A percentile compares a stretch with the other conserved stretches of the same genome.
Conservation (phyloP, 768 basidiomycete genomes). For the Coprinellus micaceus region DNA sequence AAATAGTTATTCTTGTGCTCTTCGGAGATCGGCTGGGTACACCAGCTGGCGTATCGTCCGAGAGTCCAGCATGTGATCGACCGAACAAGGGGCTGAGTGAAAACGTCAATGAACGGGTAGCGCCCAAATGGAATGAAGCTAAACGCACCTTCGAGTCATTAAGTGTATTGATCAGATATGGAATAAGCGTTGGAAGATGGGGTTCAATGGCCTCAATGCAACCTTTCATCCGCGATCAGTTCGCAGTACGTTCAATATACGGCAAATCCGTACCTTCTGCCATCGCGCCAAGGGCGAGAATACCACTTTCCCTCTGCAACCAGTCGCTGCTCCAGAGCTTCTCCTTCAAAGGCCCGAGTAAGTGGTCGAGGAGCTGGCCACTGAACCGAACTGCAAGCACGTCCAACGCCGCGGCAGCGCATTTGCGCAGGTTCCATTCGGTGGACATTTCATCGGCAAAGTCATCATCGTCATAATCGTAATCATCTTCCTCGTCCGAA, state of each 20-base stretch:
- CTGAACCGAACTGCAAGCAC: constrained; percentile 93
- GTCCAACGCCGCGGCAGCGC: constrained; percentile 95
- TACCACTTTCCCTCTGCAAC: constrained; percentile 93
- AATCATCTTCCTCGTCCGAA: constrained; percentile 85
- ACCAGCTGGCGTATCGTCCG: constrained; percentile 98
- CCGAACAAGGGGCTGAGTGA: constrained; percentile 81
- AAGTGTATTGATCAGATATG: constrained; percentile 87
- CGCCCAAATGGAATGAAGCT: background rate
- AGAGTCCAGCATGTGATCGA: constrained; percentile 99
- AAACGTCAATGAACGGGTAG: constrained; percentile 6
- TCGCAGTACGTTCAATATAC: constrained; percentile 2
- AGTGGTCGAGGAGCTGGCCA: constrained; percentile 81
- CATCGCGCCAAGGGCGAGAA: constrained; percentile 95
- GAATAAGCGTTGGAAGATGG: constrained; percentile 89
- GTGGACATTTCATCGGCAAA: constrained; percentile 97
- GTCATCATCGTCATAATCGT: constrained; percentile 83
- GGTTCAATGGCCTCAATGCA: constrained; percentile 96
- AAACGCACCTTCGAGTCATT: constrained; percentile 81
- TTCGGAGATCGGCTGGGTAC: constrained; percentile 76
- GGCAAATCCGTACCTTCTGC: constrained; percentile 74
- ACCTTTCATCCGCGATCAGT: constrained; percentile 44
- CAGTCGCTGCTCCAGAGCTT: constrained; percentile 92
- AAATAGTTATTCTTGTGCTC: constrained; percentile 91
- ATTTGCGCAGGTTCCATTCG: constrained; percentile 98
- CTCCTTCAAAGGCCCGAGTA: constrained; percentile 86